These are phyloP conservation scores for Debaryomyces subglobosus DNA, from an alignment of 1,139 yeast genomes.

Conservation along the genomic window DNA sequence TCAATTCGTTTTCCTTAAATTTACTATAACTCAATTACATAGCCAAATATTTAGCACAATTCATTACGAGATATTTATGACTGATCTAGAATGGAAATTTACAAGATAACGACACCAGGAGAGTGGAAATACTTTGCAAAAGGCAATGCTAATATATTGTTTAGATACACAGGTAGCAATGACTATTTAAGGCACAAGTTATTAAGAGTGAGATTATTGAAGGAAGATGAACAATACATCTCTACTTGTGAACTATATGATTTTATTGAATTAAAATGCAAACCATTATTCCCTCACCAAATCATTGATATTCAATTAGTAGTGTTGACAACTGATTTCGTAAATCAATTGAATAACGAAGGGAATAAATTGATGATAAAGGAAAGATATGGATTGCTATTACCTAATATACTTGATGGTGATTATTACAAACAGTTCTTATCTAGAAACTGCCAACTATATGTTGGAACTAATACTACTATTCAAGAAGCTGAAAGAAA, in stretches of 20 bases:
- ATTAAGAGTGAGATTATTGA: conserved; percentile 39
- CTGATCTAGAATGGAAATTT: conserved; percentile 38
- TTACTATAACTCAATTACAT: background rate
- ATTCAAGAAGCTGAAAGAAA: background rate
- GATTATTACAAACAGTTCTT: conserved; percentile 28
- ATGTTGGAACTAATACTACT: conserved; percentile 16
- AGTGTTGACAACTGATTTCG: conserved; percentile 39
- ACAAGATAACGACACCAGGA: conserved; percentile 40
- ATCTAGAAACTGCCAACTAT: conserved; percentile 43
- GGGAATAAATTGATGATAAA: conserved; percentile 36
- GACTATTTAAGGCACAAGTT: conserved; percentile 41
- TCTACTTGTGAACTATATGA: conserved; percentile 48
- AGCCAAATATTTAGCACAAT: background rate
- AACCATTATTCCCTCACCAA: conserved; percentile 41
- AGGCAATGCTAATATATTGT: conserved; percentile 50
- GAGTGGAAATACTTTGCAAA: conserved; percentile 52
- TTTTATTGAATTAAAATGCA: conserved; percentile 46
- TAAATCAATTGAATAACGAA: conserved; percentile 29
- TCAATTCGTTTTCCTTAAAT: background rate
- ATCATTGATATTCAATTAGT: conserved; percentile 45
- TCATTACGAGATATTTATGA: background rate
- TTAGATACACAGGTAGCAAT: conserved; percentile 41
- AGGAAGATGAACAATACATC: conserved; percentile 43
- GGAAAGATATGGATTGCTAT: conserved; percentile 45
- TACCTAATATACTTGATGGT: conserved; percentile 46